phyloP scores from a whole-genome alignment of 2,329 filamentous ascomycete species.

The Dothistroma pini region DNA sequence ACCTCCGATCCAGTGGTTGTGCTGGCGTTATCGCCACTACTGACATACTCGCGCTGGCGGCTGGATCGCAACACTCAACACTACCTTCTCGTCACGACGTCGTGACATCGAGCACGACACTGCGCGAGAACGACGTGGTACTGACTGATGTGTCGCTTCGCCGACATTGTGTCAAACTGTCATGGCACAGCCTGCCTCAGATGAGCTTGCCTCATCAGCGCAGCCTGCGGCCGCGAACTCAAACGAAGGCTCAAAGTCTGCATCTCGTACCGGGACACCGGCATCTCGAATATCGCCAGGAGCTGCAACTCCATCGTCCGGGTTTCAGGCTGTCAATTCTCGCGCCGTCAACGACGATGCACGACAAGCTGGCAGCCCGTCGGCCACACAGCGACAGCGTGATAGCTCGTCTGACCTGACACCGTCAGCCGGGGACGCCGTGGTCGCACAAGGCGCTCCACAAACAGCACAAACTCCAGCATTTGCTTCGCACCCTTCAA shows the following conservation, averaged over 20 bases:
- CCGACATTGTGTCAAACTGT: constrained; percentile 13
- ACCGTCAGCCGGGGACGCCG: constrained; percentile 21
- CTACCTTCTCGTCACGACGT: not conserved
- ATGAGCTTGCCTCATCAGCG: constrained; percentile 19
- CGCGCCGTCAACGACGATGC: constrained; percentile 19
- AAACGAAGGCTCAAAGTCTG: constrained; percentile 14
- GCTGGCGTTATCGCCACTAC: constrained; percentile 11
- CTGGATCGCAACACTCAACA: not conserved
- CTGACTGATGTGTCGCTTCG: constrained; percentile 20
- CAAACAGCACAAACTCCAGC: constrained; percentile 27
- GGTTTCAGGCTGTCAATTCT: constrained; percentile 28
- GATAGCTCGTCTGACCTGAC: constrained; percentile 21
- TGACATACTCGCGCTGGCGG: not conserved
- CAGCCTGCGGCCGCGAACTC: constrained; percentile 12
- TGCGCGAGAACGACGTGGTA: not conserved
- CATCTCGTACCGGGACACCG: constrained; percentile 18
- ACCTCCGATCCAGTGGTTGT: constrained; percentile 3
- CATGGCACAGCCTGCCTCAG: constrained; percentile 21
- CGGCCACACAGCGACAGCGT: constrained; percentile 14
- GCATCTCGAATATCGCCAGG: constrained; percentile 14
- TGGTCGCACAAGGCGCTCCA: constrained; percentile 23
- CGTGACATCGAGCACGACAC: not conserved
- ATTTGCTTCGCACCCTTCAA: constrained; percentile 18
- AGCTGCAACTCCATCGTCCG: constrained; percentile 9
- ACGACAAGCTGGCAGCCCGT: constrained; percentile 14